Conservation (phyloP, 2,329 filamentous ascomycete genomes). For the Colletotrichum sp. region DNA sequence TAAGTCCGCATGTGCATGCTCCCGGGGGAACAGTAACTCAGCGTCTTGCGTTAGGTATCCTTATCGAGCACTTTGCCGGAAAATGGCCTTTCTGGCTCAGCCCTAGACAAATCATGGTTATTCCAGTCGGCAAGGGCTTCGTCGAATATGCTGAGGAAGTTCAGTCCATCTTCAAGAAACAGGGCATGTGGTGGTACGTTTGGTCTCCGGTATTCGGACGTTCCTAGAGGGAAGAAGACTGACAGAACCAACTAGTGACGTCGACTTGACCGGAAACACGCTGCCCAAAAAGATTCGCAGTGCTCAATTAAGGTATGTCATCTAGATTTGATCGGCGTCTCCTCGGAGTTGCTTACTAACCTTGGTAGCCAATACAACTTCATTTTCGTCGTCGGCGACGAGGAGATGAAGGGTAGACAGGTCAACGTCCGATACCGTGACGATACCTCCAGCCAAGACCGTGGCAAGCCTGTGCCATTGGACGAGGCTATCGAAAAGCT, state of each 20-base stretch:
- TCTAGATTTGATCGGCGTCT: conserved; percentile 24
- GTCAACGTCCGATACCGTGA: conserved; percentile 70
- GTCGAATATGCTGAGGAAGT: conserved; percentile 80
- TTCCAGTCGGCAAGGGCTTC: conserved; percentile 70
- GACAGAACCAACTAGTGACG: conserved; percentile 45
- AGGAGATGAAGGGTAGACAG: conserved; percentile 64
- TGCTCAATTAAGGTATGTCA: conserved; percentile 76
- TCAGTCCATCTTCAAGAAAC: conserved; percentile 68
- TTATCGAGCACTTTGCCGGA: conserved; percentile 84
- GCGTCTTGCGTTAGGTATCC: conserved; percentile 60
- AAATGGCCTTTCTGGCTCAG: conserved; percentile 92
- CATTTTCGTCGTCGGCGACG: conserved; percentile 61
- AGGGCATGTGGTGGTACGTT: conserved; percentile 65
- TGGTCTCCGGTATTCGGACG: background rate
- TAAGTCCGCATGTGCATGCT: background rate
- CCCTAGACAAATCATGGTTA: conserved; percentile 73
- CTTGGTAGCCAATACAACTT: conserved; percentile 7
- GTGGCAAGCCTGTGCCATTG: conserved; percentile 63
- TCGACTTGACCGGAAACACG: conserved; percentile 77
- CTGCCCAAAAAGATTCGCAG: conserved; percentile 90
- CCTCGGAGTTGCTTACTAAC: conserved; percentile 22
- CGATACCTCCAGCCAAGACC: conserved; percentile 65
- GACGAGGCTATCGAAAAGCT: conserved; percentile 63
- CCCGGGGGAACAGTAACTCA: background rate
- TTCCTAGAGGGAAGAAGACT: background rate